A percentile compares a stretch with the other conserved stretches of the same genome.
Conservation (phyloP, 139 green algal genomes). For the Chlamydomonas schloesseri region DNA sequence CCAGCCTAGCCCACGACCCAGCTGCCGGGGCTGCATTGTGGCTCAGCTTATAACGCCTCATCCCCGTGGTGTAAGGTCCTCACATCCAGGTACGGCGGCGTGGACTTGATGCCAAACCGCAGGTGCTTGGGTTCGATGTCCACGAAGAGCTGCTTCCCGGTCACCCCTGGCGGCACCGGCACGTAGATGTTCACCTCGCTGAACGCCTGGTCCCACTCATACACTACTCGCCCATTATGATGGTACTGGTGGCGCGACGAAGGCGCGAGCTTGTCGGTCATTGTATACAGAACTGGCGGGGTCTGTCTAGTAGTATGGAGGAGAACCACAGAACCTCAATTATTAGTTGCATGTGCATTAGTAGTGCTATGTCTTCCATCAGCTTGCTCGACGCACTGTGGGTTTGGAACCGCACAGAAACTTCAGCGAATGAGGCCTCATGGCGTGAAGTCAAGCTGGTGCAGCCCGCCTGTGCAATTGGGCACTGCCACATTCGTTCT, state of each 20-base stretch:
- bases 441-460: too few relatives aligned
- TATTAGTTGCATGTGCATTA: not conserved
- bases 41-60: too few relatives aligned
- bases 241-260: slow-evolving; percentile 62
- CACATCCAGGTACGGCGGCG: slow-evolving; percentile 89
- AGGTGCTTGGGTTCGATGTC: slow-evolving; percentile 72
- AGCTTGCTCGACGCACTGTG: too few relatives aligned
- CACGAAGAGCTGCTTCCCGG: slow-evolving; percentile 77
- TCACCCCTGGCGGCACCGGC: slow-evolving; percentile 74
- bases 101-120: slow-evolving; percentile 78
- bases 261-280: slow-evolving; percentile 72
- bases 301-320: not conserved
- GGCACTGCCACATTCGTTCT: too few relatives aligned
- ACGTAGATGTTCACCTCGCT: slow-evolving; percentile 90
- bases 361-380: not conserved
- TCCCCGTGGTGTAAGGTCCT: not conserved
- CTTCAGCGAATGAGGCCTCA: too few relatives aligned
- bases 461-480: too few relatives aligned
- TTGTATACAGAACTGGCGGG: slow-evolving; percentile 15
- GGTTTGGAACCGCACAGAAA: too few relatives aligned
- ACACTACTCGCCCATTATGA: slow-evolving; percentile 73
- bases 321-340: not conserved
- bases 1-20: too few relatives aligned
- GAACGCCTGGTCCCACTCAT: slow-evolving; percentile 93
- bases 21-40: too few relatives aligned